phyloP scores from a whole-genome alignment of 2,329 filamentous ascomycete species.

The Paraconiothyrium brasiliense region DNA sequence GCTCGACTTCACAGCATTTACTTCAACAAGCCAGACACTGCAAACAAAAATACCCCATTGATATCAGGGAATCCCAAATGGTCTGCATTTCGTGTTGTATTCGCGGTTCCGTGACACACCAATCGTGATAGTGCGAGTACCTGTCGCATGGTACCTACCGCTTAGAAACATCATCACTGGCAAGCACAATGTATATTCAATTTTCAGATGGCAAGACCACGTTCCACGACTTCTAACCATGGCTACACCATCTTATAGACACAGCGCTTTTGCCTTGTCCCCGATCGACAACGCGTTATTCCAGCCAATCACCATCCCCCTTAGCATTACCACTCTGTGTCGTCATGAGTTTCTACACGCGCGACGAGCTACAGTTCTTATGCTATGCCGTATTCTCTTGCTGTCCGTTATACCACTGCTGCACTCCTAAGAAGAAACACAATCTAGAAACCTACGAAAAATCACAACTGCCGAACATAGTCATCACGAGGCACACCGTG shows the following conservation, averaged over 20 bases:
- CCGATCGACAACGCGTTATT: not conserved
- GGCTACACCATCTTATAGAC: not conserved
- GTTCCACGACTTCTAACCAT: not conserved
- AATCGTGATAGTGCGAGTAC: not conserved
- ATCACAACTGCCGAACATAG: not conserved
- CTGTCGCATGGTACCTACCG: not conserved
- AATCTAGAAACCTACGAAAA: not conserved
- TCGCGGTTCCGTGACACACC: not conserved
- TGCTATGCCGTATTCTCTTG: constrained; percentile 40
- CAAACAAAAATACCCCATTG: too few relatives aligned
- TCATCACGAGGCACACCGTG: not conserved
- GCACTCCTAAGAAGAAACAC: constrained; percentile 7
- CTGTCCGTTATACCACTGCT: constrained; percentile 36
- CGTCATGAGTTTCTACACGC: constrained; percentile 35
- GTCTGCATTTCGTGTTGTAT: not conserved
- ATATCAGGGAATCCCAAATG: too few relatives aligned
- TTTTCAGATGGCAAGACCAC: not conserved
- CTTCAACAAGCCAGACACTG: too few relatives aligned
- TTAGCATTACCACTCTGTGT: constrained; percentile 26
- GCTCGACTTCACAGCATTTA: not conserved
- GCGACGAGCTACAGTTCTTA: constrained; percentile 37
- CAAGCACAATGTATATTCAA: not conserved
- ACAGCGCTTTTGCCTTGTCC: not conserved
- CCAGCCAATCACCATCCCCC: constrained; percentile 8
- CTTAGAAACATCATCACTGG: not conserved